These are phyloP conservation scores for Quercus cerris DNA, from an alignment of 306 rosid species.

Conservation along the genomic window DNA sequence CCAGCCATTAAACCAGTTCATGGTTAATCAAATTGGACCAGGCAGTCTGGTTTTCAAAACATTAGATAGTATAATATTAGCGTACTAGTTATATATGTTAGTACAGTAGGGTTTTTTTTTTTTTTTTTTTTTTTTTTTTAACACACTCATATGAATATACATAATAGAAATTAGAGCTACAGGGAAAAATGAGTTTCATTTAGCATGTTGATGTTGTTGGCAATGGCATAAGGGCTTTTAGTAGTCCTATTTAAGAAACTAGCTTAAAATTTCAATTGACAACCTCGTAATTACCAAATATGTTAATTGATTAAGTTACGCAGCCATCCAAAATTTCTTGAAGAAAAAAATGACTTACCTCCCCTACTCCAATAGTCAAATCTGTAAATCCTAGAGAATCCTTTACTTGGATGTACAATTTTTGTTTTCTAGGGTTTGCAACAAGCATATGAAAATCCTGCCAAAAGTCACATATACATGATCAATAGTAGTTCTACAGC, in stretches of 20 bases:
- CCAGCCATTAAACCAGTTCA: too few species aligned
- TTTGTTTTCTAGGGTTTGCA: slow-evolving; percentile 79
- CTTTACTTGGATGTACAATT: slow-evolving; percentile 75
- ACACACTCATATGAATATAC: not conserved
- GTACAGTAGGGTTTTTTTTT: too few species aligned
- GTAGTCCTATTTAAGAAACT: not conserved
- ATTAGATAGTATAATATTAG: not conserved
- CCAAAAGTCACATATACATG: slow-evolving; percentile 16
- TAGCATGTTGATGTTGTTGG: not conserved
- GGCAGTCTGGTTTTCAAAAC: not conserved
- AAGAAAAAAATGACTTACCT: slow-evolving; percentile 47
- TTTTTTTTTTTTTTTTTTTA: too few species aligned
- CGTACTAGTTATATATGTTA: not conserved
- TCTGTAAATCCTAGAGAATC: slow-evolving; percentile 84
- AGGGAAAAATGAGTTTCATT: not conserved
- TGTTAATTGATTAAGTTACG: not conserved
- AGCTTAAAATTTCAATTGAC: not conserved
- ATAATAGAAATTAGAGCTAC: not conserved
- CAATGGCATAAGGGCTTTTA: not conserved
- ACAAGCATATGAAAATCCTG: slow-evolving; percentile 99
- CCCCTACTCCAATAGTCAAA: slow-evolving; percentile 77
- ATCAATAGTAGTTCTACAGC: not conserved
- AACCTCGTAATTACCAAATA: not conserved
- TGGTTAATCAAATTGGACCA: too few species aligned
- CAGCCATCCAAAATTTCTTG: not conserved